These are phyloP conservation scores for Cutaneotrichosporon sp. DNA, from an alignment of 1,284 basidiomycete genomes.

Conservation along the genomic window DNA sequence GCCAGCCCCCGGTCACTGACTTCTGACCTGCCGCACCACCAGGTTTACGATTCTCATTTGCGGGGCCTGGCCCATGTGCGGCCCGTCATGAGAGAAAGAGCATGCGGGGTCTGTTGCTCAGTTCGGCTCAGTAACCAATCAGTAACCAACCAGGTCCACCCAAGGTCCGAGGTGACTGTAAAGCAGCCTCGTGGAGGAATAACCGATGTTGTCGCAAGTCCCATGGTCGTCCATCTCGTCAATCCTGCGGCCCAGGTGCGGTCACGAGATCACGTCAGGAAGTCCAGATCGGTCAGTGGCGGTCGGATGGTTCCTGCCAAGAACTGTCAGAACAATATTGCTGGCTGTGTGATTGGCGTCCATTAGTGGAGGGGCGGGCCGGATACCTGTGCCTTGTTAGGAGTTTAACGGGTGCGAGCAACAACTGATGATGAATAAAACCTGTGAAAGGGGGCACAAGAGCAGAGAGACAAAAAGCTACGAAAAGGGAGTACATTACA, in stretches of 20 bases:
- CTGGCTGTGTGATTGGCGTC: neutral
- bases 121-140: neutral
- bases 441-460: neutral
- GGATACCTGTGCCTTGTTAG: neutral
- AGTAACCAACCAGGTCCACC: too few relatives aligned
- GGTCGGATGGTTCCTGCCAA: neutral
- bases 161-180: too few relatives aligned
- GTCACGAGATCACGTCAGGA: neutral
- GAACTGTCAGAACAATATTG: neutral
- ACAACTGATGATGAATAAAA: neutral
- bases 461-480: neutral
- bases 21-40: too few relatives aligned
- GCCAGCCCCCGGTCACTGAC: too few relatives aligned
- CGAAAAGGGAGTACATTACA: too few relatives aligned
- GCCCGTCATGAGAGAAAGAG: neutral
- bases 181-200: neutral
- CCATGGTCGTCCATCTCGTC: too few relatives aligned
- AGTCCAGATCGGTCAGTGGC: neutral
- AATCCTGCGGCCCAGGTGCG: neutral
- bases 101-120: neutral
- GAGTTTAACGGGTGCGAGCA: neutral
- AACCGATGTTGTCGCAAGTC: neutral
- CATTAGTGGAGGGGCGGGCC: neutral
- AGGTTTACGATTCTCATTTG: neutral
- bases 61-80: neutral